phyloP scores from a whole-genome alignment of 2,329 filamentous ascomycete species.

The Trichoderma lentiforme region DNA sequence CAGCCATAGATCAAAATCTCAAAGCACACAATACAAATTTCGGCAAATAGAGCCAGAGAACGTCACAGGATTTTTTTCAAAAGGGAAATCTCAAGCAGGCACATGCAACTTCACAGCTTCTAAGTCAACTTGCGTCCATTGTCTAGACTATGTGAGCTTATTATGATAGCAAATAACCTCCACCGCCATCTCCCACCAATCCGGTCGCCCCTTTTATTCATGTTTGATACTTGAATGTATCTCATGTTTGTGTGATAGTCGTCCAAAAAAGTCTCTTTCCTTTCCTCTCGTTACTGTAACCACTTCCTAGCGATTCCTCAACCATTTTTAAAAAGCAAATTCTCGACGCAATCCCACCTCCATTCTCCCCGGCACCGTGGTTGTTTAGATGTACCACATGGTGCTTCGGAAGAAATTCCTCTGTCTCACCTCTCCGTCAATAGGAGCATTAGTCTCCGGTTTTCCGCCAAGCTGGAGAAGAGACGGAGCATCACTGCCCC shows the following conservation, averaged over 20 bases:
- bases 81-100: neutral
- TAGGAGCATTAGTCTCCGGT: constrained; percentile 22
- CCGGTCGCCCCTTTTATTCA: constrained; percentile 34
- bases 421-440: constrained; percentile 32
- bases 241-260: neutral
- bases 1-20: neutral
- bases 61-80: neutral
- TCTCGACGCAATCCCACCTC: neutral
- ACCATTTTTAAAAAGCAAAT: neutral
- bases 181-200: constrained; percentile 36
- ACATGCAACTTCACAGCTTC: neutral
- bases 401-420: constrained; percentile 37
- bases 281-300: neutral
- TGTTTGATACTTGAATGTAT: neutral
- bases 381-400: constrained; percentile 45
- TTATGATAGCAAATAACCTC: constrained; percentile 27
- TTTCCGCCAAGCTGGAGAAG: constrained; percentile 33
- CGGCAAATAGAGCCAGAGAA: neutral
- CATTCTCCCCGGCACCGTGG: neutral
- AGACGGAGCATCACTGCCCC: constrained; percentile 28
- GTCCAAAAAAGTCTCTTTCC: neutral
- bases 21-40: neutral
- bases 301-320: neutral
- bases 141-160: neutral
- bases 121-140: neutral